Conservation (phyloP, 2,329 filamentous ascomycete genomes). For the Macrophomina pseudophaseolina region DNA sequence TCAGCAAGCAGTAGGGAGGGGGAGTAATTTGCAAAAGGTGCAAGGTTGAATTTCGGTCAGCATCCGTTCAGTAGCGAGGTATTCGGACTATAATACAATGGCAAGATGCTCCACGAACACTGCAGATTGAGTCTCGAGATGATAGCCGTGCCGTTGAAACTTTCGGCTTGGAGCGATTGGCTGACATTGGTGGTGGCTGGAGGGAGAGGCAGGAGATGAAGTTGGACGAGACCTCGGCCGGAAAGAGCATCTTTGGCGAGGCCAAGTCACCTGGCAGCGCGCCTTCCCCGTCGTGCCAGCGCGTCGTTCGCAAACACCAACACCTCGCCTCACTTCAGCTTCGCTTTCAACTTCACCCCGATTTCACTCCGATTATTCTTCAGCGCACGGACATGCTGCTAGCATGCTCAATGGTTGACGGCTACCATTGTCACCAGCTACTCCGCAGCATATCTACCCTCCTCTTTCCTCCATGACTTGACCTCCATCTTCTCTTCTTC, state of each 20-base stretch:
- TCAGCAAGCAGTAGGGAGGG: background rate
- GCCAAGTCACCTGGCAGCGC: slow-evolving; percentile 1
- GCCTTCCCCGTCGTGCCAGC: background rate
- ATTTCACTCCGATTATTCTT: background rate
- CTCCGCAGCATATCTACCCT: background rate
- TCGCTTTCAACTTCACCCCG: background rate
- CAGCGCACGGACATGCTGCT: background rate
- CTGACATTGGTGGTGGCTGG: background rate
- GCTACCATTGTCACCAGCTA: background rate
- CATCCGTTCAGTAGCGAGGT: background rate
- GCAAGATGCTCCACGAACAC: slow-evolving; percentile 9
- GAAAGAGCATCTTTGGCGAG: slow-evolving; percentile 15
- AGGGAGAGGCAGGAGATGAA: background rate
- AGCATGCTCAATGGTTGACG: slow-evolving; percentile 5
- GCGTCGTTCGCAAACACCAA: background rate
- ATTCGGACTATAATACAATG: slow-evolving; percentile 13
- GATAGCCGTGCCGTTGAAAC: background rate
- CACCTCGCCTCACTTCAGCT: background rate
- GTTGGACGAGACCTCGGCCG: slow-evolving; percentile 4
- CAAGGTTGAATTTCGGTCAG: slow-evolving; percentile 8
- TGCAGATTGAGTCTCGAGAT: background rate
- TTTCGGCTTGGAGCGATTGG: background rate
- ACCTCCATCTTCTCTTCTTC: background rate
- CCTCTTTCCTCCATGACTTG: background rate
- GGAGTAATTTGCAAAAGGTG: slow-evolving; percentile 5